Base-by-base conservation (phyloP, 2,329 filamentous ascomycete species). In the Claviceps digitariae region DNA sequence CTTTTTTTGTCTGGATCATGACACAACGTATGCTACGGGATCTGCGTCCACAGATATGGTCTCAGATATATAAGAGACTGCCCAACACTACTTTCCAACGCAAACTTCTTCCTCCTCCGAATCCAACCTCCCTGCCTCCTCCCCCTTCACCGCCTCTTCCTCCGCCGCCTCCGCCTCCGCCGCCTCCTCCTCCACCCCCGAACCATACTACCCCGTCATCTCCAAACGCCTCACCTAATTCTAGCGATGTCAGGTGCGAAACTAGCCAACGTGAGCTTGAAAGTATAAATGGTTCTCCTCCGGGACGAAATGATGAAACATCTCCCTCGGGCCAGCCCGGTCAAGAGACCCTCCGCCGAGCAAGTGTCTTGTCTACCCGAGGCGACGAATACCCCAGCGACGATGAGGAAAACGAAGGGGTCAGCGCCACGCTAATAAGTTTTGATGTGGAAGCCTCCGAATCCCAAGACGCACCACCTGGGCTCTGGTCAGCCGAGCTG, bases 371-470 rank as follows among this genome's bases (percentile, higher is more conserved):
- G 55, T 77, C 76, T 0, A 64, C 67, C 10, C 64, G 73, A n/a
- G 73, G 68, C 15, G 74, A 76, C 54, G 77, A 79, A 43, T 78
- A 76, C 55, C 74, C 68, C 12, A 77, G 72, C 13, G 79, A 81
- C 48, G 78, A 81, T 52, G 77, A 80, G 49, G 78, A 78, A 17
- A 68, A 74, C 15, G 78, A 79, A 48, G 70, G 74, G 48, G 67
- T 81, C 25, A 78, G 73, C 52, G 74, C 77, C 1, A 80, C 78
- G 0, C 65, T 82, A 5, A 81, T 82, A 51, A 81, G 76, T 57
- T 81, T 82, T 53, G 79, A 82, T 53, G 77, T 82, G 29, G 79
- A 82, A 57, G 74, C 78, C 0, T 75, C 72, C 3, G 78, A 81
- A 48, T 68, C 75, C 0, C 72, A 69, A 3, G 75, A 78, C 48